Conservation (phyloP, 2,329 filamentous ascomycete genomes). For the Fusarium newnesense region DNA sequence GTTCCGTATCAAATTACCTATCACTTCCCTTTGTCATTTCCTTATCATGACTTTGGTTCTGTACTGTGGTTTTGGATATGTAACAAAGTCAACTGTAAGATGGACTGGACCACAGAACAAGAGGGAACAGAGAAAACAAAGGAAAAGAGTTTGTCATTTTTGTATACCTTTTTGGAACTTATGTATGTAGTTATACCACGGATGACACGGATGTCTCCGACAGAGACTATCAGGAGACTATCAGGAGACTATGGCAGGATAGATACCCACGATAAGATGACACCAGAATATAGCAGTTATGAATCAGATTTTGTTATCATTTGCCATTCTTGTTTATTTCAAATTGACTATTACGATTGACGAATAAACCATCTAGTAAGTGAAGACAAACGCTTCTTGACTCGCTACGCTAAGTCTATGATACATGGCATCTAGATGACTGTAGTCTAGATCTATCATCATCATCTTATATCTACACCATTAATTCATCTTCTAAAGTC, state of each 20-base stretch:
- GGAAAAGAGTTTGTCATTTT: neutral
- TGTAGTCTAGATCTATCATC: conserved; percentile 3
- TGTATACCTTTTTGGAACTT: conserved; percentile 21
- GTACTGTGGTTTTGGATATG: conserved; percentile 1
- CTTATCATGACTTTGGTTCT: neutral
- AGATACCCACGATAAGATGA: conserved; percentile 34
- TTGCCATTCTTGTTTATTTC: neutral
- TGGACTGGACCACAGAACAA: conserved; percentile 32
- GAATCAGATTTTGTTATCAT: neutral
- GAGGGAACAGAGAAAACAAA: conserved; percentile 3
- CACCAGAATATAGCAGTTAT: neutral
- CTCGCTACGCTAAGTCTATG: neutral
- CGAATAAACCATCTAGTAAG: neutral
- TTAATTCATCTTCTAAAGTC: conserved; percentile 45
- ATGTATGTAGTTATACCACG: conserved; percentile 27
- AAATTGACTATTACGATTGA: neutral
- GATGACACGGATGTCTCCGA: neutral
- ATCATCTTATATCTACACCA: conserved; percentile 36
- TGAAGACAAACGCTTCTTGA: neutral
- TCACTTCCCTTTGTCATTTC: conserved; percentile 5
- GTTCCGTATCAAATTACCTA: conserved; percentile 4
- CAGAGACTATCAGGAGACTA: neutral
- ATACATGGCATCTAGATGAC: neutral
- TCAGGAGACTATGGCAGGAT: conserved; percentile 5
- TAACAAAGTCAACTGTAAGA: conserved; percentile 4